A percentile compares a stretch with the other conserved stretches of the same genome.
phyloP scores from a whole-genome alignment of 768 basidiomycete genomes.

The Trametes cinnabarina region DNA sequence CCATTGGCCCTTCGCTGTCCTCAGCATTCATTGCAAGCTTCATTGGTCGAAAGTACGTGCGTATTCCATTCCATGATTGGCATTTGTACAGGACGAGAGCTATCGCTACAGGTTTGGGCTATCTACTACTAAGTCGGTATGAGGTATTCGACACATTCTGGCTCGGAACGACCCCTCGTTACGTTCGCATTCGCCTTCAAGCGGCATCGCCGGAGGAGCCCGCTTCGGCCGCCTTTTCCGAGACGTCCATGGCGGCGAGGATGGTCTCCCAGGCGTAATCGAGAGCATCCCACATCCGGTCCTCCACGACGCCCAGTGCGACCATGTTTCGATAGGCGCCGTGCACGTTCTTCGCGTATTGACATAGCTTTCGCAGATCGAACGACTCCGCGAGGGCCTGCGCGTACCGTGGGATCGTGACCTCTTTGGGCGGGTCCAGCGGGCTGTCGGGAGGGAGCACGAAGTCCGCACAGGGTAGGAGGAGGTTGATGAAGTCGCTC shows the following conservation, averaged over 20 bases:
- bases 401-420: not conserved
- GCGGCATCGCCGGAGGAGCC: too few relatives aligned
- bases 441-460: not conserved
- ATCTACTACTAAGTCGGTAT: not conserved
- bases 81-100: not conserved
- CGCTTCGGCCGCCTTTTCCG: not conserved
- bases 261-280: constrained; percentile 46
- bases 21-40: not conserved
- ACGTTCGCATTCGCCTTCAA: not conserved
- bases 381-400: not conserved
- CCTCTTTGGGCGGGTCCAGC: not conserved
- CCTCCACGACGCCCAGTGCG: constrained; percentile 46
- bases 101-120: constrained; percentile 7
- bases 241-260: constrained; percentile 34
- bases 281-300: constrained; percentile 40
- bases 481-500: not conserved
- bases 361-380: not conserved
- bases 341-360: constrained; percentile 11
- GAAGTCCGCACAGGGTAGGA: not conserved
- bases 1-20: not conserved
- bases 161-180: too few relatives aligned
- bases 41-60: not conserved
- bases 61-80: not conserved
- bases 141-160: not conserved
- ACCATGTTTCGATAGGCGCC: constrained; percentile 33